These are phyloP conservation scores for Phylloporus sp. DNA, from an alignment of 768 basidiomycete species.

Conservation along the genomic window DNA sequence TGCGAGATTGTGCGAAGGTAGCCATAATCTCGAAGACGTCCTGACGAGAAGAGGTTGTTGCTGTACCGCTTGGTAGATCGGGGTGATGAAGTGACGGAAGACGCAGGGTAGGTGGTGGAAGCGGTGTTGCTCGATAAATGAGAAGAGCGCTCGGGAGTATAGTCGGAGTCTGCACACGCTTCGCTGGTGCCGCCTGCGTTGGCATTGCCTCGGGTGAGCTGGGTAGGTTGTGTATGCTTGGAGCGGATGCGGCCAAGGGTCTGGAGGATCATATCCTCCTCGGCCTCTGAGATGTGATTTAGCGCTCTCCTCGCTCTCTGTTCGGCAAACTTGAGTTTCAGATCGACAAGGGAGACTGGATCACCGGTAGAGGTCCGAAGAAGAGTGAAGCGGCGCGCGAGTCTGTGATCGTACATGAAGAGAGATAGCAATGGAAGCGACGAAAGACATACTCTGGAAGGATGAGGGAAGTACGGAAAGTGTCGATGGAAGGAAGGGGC, in stretches of 20 bases:
- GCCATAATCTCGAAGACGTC: slow-evolving; percentile 68
- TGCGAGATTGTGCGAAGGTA: slow-evolving; percentile 58
- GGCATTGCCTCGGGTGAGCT: slow-evolving; percentile 16
- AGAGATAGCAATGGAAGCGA: slow-evolving; percentile 5
- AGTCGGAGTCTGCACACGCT: slow-evolving; percentile 27
- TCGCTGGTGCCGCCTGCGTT: slow-evolving; percentile 14
- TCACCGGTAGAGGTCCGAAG: slow-evolving; percentile 65
- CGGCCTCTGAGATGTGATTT: slow-evolving; percentile 71
- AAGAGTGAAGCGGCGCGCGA: slow-evolving; percentile 77
- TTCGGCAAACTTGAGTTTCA: slow-evolving; percentile 64
- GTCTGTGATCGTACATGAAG: slow-evolving; percentile 42
- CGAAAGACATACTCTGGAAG: slow-evolving; percentile 66
- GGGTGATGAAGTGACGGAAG: slow-evolving; percentile 37
- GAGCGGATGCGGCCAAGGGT: slow-evolving; percentile 53
- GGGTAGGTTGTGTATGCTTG: slow-evolving; percentile 26
- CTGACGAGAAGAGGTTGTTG: slow-evolving; percentile 82
- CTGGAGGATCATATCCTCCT: slow-evolving; percentile 81
- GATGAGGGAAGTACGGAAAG: slow-evolving; percentile 85
- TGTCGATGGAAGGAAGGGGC: slow-evolving; percentile 60
- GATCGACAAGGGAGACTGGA: slow-evolving; percentile 58
- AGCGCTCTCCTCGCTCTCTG: slow-evolving; percentile 67
- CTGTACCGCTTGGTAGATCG: slow-evolving; percentile 69
- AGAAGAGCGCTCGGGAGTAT: slow-evolving; percentile 30
- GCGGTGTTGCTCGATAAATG: slow-evolving; percentile 34
- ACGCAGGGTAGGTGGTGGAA: slow-evolving; percentile 35